phyloP scores from a whole-genome alignment of 805 yeast species.

The Peterozyma xylosa region DNA sequence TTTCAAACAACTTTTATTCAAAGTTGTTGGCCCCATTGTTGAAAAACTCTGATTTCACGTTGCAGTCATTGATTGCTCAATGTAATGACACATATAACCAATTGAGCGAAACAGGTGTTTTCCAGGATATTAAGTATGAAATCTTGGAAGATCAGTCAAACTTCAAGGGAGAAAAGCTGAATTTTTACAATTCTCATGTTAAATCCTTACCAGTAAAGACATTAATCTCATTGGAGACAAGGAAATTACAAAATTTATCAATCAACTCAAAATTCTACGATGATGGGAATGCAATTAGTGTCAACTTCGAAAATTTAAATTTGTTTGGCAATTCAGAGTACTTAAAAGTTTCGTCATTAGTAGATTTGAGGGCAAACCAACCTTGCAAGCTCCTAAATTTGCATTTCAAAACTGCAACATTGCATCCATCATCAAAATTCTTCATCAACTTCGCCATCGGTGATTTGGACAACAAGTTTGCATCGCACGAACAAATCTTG shows the following conservation, averaged over 20 bases:
- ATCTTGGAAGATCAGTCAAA: constrained; percentile 12
- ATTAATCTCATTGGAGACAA: constrained; percentile 25
- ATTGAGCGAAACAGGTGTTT: constrained; percentile 19
- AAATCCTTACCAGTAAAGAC: constrained; percentile 25
- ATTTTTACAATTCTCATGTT: constrained; percentile 3
- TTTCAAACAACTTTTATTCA: constrained; percentile 33
- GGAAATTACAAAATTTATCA: constrained; percentile 19
- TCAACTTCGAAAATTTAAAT: constrained; percentile 35
- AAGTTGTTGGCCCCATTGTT: constrained; percentile 39
- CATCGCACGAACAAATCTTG: constrained; percentile 43
- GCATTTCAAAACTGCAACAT: constrained; percentile 34
- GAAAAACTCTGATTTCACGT: constrained; percentile 27
- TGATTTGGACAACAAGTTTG: constrained; percentile 28
- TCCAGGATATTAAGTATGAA: constrained; percentile 15
- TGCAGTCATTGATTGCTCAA: constrained; percentile 28
- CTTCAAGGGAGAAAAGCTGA: not conserved
- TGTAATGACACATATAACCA: constrained; percentile 14
- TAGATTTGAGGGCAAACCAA: constrained; percentile 34
- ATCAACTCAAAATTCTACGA: constrained; percentile 27
- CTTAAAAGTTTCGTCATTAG: constrained; percentile 39
- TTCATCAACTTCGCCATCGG: constrained; percentile 41
- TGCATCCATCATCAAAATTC: constrained; percentile 35
- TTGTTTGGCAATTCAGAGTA: constrained; percentile 66
- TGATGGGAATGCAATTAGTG: constrained; percentile 23
- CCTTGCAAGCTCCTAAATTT: constrained; percentile 46